Conservation (phyloP, 1,284 basidiomycete genomes). For the Xerocomus amazonicus region DNA sequence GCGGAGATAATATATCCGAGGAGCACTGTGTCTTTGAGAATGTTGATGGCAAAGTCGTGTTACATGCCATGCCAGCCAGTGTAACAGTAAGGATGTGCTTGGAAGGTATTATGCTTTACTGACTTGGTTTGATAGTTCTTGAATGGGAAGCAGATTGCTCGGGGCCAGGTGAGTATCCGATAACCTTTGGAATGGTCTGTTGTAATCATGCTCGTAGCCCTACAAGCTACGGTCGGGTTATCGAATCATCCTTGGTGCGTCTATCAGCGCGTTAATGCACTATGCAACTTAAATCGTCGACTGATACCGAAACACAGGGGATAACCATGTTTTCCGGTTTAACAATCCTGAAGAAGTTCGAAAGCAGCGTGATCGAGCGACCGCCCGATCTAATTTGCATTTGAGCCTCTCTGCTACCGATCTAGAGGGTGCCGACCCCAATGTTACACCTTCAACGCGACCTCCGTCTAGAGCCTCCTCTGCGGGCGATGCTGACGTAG, state of each 20-base stretch:
- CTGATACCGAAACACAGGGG: constrained; percentile 50
- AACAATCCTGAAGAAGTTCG: constrained; percentile 95
- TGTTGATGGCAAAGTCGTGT: constrained; percentile 77
- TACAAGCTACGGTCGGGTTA: constrained; percentile 88
- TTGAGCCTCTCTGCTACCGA: constrained; percentile 62
- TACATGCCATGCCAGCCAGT: constrained; percentile 76
- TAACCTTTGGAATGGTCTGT: constrained; percentile 15
- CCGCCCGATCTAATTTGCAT: constrained; percentile 64
- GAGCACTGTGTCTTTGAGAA: constrained; percentile 94
- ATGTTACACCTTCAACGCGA: constrained; percentile 48
- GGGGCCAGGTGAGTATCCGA: constrained; percentile 57
- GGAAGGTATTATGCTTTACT: constrained; percentile 1
- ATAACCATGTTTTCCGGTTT: constrained; percentile 97
- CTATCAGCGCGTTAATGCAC: not conserved
- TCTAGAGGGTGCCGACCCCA: constrained; percentile 47
- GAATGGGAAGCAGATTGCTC: constrained; percentile 84
- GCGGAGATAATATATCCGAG: constrained; percentile 86
- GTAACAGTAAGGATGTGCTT: constrained; percentile 64
- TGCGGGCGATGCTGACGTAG: constrained; percentile 70
- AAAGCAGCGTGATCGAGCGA: constrained; percentile 79
- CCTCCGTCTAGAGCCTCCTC: constrained; percentile 73
- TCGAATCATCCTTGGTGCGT: constrained; percentile 87
- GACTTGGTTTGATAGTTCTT: constrained; percentile 56
- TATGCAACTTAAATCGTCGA: constrained; percentile 7
- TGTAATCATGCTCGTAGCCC: constrained; percentile 43